phyloP scores from a whole-genome alignment of 306 rosid genomes.

The Cotoneaster glaucophyllus region DNA sequence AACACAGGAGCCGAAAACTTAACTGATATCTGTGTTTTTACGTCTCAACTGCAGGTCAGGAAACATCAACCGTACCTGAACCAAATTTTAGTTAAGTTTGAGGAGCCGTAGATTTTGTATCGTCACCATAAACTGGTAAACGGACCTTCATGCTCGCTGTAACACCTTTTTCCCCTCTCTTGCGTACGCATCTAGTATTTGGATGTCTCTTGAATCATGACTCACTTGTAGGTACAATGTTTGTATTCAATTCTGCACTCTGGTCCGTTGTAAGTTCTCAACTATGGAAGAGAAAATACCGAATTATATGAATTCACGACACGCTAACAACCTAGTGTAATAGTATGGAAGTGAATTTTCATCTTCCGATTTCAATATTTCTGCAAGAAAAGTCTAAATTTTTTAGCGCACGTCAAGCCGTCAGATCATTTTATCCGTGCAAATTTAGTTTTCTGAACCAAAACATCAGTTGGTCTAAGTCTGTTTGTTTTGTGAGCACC shows the following conservation, averaged over 20 bases:
- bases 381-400: too few relatives aligned
- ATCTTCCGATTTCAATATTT: neutral
- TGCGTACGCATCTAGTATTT: neutral
- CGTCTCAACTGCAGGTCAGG: constrained; percentile 54
- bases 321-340: neutral
- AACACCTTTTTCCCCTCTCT: neutral
- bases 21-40: neutral
- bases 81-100: constrained; percentile 58
- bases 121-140: neutral
- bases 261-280: neutral
- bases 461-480: neutral
- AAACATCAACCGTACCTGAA: constrained; percentile 62
- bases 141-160: neutral
- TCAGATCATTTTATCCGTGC: too few relatives aligned
- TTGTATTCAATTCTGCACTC: neutral
- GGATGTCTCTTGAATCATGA: neutral
- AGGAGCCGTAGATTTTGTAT: constrained; percentile 38
- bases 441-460: too few relatives aligned
- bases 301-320: neutral
- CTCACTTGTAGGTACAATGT: too few relatives aligned
- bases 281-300: neutral
- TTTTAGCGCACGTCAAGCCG: too few relatives aligned
- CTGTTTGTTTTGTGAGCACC: neutral
- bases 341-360: neutral
- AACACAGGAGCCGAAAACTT: neutral